phyloP scores from a whole-genome alignment of 2,329 filamentous ascomycete species.

The Hymenoscyphus fructigenus region DNA sequence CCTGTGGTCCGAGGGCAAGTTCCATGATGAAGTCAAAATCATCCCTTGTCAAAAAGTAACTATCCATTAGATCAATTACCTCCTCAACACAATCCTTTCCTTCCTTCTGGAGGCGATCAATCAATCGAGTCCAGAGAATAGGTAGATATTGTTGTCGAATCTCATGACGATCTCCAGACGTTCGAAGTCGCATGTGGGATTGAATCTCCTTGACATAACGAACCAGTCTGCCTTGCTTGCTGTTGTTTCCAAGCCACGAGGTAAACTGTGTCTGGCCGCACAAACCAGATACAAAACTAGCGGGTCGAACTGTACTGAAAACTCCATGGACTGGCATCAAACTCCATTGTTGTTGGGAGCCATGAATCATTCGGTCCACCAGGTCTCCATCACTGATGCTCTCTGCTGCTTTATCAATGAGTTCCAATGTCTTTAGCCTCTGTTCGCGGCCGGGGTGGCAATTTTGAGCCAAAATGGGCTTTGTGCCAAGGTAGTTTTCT shows the following conservation, averaged over 20 bases:
- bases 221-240: constrained; percentile 74
- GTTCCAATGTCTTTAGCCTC: constrained; percentile 78
- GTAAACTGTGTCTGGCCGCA: constrained; percentile 77
- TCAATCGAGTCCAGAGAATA: constrained; percentile 76
- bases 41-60: constrained; percentile 90
- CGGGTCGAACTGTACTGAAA: constrained; percentile 90
- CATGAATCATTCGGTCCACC: constrained; percentile 97
- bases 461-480: constrained; percentile 63
- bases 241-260: constrained; percentile 92
- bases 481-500: constrained; percentile 91
- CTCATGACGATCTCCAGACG: constrained; percentile 89
- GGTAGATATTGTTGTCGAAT: constrained; percentile 93
- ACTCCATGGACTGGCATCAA: constrained; percentile 95
- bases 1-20: constrained; percentile 82
- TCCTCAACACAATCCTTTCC: constrained; percentile 80
- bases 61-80: constrained; percentile 94
- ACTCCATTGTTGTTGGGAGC: constrained; percentile 96
- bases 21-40: constrained; percentile 94
- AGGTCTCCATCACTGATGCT: constrained; percentile 97
- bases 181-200: constrained; percentile 89
- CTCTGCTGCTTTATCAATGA: constrained; percentile 83
- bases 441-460: constrained; percentile 53
- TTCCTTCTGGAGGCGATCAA: constrained; percentile 71
- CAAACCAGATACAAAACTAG: constrained; percentile 81
- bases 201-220: constrained; percentile 91